Evolutionary conservation across 1,139 yeast species (phyloP).

Genomic region (Yamadazyma dendronema): DNA sequence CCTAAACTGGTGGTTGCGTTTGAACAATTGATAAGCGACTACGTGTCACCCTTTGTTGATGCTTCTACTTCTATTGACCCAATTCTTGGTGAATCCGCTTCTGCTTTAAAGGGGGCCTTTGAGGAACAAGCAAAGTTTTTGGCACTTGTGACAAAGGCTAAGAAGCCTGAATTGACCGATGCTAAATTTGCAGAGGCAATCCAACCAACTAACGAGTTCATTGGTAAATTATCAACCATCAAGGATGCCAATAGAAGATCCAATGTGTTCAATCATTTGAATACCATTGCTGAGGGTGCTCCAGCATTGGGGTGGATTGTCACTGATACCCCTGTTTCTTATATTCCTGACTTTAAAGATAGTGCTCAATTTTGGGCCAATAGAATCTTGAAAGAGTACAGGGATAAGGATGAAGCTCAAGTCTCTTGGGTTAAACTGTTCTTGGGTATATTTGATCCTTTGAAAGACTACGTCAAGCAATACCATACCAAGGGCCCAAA

Average conservation of each 20-base stretch:
- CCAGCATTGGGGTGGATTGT: slow-evolving; percentile 92
- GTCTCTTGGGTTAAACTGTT: slow-evolving; percentile 80
- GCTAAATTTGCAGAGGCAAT: slow-evolving; percentile 57
- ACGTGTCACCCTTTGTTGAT: slow-evolving; percentile 59
- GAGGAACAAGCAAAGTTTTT: slow-evolving; percentile 58
- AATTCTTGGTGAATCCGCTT: slow-evolving; percentile 59
- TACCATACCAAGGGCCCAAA: slow-evolving; percentile 78
- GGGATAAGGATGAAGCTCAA: slow-evolving; percentile 62
- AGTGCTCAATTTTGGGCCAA: slow-evolving; percentile 94
- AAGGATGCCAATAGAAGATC: slow-evolving; percentile 77
- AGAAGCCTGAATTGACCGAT: slow-evolving; percentile 61
- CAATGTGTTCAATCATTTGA: slow-evolving; percentile 65
- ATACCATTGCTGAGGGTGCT: slow-evolving; percentile 83
- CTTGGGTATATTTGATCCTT: slow-evolving; percentile 60
- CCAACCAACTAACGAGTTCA: slow-evolving; percentile 63
- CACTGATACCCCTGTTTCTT: slow-evolving; percentile 65
- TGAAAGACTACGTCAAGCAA: slow-evolving; percentile 72
- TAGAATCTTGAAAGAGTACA: slow-evolving; percentile 79
- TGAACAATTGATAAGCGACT: slow-evolving; percentile 50
- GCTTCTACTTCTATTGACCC: slow-evolving; percentile 62
- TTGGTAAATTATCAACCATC: slow-evolving; percentile 56
- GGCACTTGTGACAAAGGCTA: slow-evolving; percentile 55
- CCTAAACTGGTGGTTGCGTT: slow-evolving; percentile 52
- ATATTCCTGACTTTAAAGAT: slow-evolving; percentile 81
- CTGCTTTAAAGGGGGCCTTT: slow-evolving; percentile 58